phyloP scores from a whole-genome alignment of 805 yeast genomes.

The Yarrowia sp. region DNA sequence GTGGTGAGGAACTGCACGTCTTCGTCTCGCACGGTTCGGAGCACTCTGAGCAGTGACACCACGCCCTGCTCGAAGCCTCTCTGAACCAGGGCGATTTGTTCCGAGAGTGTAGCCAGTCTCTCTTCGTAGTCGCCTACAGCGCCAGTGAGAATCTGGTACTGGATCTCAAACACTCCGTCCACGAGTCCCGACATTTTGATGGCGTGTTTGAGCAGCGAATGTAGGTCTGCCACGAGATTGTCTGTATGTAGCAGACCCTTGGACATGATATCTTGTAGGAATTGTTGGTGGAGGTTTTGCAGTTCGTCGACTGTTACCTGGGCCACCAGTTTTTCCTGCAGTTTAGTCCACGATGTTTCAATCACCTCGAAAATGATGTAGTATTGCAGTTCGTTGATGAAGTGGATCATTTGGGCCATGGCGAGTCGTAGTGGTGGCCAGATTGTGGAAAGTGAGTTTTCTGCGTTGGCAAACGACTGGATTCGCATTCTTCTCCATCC shows the following conservation, averaged over 20 bases:
- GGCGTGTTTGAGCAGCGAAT: constrained; percentile 36
- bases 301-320: constrained; percentile 39
- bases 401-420: constrained; percentile 35
- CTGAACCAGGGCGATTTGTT: constrained; percentile 29
- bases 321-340: constrained; percentile 31
- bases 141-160: constrained; percentile 24
- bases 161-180: constrained; percentile 32
- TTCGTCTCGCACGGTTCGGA: constrained; percentile 34
- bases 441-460: neutral
- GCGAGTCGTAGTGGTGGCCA: neutral
- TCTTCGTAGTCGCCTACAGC: constrained; percentile 24
- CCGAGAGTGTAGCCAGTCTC: constrained; percentile 28
- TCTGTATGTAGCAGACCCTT: constrained; percentile 38
- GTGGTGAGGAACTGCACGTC: constrained; percentile 39
- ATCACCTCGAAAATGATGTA: constrained; percentile 40
- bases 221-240: constrained; percentile 34
- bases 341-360: constrained; percentile 39
- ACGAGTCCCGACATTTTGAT: constrained; percentile 32
- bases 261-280: constrained; percentile 34
- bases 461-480: neutral
- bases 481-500: constrained; percentile 45
- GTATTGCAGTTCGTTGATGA: constrained; percentile 38
- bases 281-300: constrained; percentile 37
- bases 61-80: constrained; percentile 31
- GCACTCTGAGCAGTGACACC: constrained; percentile 32